Percentiles rank a stretch among this genome's conserved stretches.
Evolutionary conservation across 2,329 filamentous ascomycete species (phyloP).

Genomic region (Aspergillus pseudoterreus): DNA sequence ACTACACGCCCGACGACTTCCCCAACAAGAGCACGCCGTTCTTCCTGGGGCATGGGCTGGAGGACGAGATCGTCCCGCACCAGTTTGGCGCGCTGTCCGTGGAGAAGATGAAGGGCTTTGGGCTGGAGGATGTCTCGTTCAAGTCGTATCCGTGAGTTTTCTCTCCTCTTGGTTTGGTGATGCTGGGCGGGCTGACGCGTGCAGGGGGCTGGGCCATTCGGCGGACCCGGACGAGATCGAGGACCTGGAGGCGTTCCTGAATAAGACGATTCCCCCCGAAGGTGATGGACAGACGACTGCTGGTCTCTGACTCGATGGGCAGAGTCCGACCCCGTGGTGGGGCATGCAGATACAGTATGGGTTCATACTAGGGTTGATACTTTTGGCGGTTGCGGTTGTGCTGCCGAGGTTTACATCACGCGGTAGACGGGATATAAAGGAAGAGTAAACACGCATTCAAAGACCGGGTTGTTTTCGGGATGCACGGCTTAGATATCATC

Average conservation of each 20-base stretch:
- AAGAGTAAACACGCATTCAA: conserved; percentile 1
- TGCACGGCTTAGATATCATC: neutral
- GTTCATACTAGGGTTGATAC: conserved; percentile 21
- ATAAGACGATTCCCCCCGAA: conserved; percentile 49
- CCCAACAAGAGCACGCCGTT: conserved; percentile 75
- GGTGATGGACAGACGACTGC: conserved; percentile 29
- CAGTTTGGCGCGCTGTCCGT: conserved; percentile 66
- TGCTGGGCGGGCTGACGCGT: conserved; percentile 8
- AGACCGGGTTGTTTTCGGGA: neutral
- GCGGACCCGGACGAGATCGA: conserved; percentile 76
- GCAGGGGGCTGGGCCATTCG: conserved; percentile 68
- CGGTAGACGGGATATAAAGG: conserved; percentile 6
- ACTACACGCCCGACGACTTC: conserved; percentile 51
- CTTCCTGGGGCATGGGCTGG: conserved; percentile 83
- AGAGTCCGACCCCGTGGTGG: neutral
- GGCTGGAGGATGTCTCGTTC: conserved; percentile 67
- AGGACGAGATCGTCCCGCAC: conserved; percentile 68
- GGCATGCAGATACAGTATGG: conserved; percentile 12
- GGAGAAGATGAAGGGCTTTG: conserved; percentile 63
- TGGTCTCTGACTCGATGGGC: conserved; percentile 33
- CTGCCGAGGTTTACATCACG: conserved; percentile 14
- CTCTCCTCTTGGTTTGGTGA: neutral
- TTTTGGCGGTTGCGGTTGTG: conserved; percentile 22
- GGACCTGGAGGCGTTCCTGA: conserved; percentile 67
- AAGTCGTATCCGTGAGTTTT: conserved; percentile 66